Evolutionary conservation across 73 alveolate genomes (phyloP).

Genomic region (Tetrahymena elliotti): DNA sequence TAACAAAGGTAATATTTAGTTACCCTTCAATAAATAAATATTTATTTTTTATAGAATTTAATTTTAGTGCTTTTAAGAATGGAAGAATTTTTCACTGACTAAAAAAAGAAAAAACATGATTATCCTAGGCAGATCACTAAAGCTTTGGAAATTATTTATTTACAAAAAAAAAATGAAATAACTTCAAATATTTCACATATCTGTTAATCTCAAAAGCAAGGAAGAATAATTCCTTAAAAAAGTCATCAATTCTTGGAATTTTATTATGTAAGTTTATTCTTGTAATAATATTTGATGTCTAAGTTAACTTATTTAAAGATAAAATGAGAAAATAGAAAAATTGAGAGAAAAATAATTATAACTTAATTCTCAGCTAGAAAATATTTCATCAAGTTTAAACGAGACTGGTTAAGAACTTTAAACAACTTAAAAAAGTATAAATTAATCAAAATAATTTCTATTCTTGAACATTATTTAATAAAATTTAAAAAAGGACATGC

Average conservation of each 20-base stretch:
- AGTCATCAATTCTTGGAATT: not conserved
- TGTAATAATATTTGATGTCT: not conserved
- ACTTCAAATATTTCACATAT: not conserved
- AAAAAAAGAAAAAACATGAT: not conserved
- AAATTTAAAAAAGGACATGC: not conserved
- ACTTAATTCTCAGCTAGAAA: not conserved
- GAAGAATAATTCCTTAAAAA: not conserved
- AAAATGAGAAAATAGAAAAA: not conserved
- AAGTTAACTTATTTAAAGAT: not conserved
- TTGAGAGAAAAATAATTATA: not conserved
- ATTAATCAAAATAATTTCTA: not conserved
- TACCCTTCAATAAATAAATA: not conserved
- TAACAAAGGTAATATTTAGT: not conserved
- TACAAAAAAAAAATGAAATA: not conserved
- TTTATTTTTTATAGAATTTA: not conserved
- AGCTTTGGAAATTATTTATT: not conserved
- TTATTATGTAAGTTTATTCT: not conserved
- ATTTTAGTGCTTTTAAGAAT: not conserved
- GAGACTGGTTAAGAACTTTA: not conserved
- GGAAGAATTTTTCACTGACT: not conserved
- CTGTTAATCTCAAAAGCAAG: not conserved
- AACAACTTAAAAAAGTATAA: not conserved
- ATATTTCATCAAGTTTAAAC: not conserved
- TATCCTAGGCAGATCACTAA: not conserved
- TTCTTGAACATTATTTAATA: not conserved